Conservation (phyloP, 1,139 yeast genomes). For the Tardiomyces blankii region DNA sequence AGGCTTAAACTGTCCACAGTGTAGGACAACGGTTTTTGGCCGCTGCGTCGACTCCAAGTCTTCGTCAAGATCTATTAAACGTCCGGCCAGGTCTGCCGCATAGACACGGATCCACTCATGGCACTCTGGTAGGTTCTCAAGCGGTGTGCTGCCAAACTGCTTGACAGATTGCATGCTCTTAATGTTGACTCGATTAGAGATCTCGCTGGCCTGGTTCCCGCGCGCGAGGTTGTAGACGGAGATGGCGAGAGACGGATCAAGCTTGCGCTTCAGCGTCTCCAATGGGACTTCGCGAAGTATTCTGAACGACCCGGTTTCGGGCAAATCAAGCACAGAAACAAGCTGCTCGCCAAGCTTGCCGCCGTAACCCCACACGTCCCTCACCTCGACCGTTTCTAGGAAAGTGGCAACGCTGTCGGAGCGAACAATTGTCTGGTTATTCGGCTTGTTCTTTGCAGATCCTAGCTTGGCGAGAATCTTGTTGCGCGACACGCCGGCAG, state of each 20-base stretch:
- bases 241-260: conserved; percentile 38
- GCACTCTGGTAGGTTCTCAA: conserved; percentile 46
- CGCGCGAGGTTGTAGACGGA: conserved; percentile 50
- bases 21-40: conserved; percentile 28
- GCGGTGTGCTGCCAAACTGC: conserved; percentile 47
- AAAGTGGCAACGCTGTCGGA: conserved; percentile 40
- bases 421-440: conserved; percentile 68
- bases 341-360: conserved; percentile 75
- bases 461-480: conserved; percentile 83
- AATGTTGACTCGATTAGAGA: conserved; percentile 48
- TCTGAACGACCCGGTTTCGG: conserved; percentile 15
- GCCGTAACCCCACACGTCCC: conserved; percentile 83
- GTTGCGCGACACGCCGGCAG: conserved; percentile 75
- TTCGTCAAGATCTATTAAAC: conserved; percentile 68
- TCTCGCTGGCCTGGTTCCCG: conserved; percentile 45
- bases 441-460: conserved; percentile 76
- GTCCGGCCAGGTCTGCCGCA: conserved; percentile 62
- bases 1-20: conserved; percentile 8
- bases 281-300: conserved; percentile 17
- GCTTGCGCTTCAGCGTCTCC: conserved; percentile 22
- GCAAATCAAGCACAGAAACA: conserved; percentile 26
- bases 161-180: conserved; percentile 88
- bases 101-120: conserved; percentile 74
- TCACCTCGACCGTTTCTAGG: conserved; percentile 48
- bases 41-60: conserved; percentile 32